Evolutionary conservation across 345 rosid species (phyloP), one percentile per base, ranked within the genome.

Genomic region (Cochlearia excelsa): DNA sequence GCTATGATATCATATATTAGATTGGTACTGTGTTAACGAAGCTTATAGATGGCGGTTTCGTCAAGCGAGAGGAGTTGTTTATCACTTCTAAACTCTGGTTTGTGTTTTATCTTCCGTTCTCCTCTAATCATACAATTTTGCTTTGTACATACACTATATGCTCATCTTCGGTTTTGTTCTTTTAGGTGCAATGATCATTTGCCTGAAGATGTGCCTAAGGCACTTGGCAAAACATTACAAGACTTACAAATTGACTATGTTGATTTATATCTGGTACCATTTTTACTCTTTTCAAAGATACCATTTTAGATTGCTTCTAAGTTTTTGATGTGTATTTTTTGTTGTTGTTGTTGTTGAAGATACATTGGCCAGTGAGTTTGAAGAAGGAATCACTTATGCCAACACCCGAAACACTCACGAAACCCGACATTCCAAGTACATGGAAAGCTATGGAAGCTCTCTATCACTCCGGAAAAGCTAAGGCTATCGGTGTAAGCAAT

Each of bases 371-470:
- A 1, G 84, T 55, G 55, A 77, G 83, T 46, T 54, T 79, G 73
- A 85, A 80, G 70, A 74, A 63, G 65, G 90, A 78, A 6, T 66
- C 84, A 7, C 57, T 2, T 4, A 45, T 57, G 50, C 48, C 69
- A 70, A 71, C 45, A 45, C 71, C 82, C 0, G 84, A 86, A 26
- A 63, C 72, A 44, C 70, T 85, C 61, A 67, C 81, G 3, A 58
- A 26, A 30, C 82, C 83, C 3, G 77, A 83, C 63, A 69, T 83
- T 39, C 84, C 83, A 7, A 62, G 45, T 47, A 82, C 87, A 38
- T 86, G 90, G 86, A 70, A 63, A 65, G 84, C 94, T 10, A 78
- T 83, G 85, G 94, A 83, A 75, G 76, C 80, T 51, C 76, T 86
- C 7, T 77, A 71, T 48, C 73, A 81, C 54, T 80, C 81, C 23